A percentile compares a stretch with the other conserved stretches of the same genome.
These are phyloP conservation scores for Mucor plumbeus DNA, from an alignment of 371 early-diverging fungal species.

Conservation along the genomic window DNA sequence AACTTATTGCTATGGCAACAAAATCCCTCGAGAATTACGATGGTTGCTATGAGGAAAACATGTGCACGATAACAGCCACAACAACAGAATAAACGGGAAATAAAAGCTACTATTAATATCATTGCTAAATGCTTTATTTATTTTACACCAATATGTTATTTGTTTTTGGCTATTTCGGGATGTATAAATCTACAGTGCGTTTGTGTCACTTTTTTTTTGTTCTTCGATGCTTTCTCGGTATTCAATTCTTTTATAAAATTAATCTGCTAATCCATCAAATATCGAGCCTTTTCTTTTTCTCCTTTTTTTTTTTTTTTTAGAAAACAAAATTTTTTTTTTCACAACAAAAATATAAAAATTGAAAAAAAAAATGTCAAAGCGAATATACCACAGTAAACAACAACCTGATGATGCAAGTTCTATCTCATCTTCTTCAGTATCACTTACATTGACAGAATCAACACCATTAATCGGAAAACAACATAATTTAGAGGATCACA, in stretches of 20 bases:
- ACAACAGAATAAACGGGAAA: neutral
- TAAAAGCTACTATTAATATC: neutral
- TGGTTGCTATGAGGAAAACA: neutral
- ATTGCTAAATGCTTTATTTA: neutral
- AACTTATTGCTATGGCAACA: neutral
- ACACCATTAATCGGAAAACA: conserved; percentile 16
- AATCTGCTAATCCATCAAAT: neutral
- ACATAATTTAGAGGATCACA: conserved; percentile 13
- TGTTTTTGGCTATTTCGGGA: neutral
- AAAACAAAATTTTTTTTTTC: conserved; percentile 7
- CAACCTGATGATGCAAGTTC: conserved; percentile 1
- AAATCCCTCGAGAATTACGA: neutral
- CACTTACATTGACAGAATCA: conserved; percentile 25
- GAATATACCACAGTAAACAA: conserved; percentile 16
- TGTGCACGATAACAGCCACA: neutral
- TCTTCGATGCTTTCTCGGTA: neutral
- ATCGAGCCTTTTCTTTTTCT: neutral
- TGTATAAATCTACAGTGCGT: conserved; percentile 9
- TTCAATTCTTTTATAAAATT: conserved; percentile 1
- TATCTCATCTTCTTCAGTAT: neutral
- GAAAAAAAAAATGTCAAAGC: conserved; percentile 3
- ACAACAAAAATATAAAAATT: neutral
- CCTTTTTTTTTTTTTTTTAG: neutral
- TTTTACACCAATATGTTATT: neutral
- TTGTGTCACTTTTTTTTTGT: conserved; percentile 12